A percentile compares a stretch with the other conserved stretches of the same genome.
Evolutionary conservation across 2,329 filamentous ascomycete genomes (phyloP).

Genomic region (Fusarium hostae): DNA sequence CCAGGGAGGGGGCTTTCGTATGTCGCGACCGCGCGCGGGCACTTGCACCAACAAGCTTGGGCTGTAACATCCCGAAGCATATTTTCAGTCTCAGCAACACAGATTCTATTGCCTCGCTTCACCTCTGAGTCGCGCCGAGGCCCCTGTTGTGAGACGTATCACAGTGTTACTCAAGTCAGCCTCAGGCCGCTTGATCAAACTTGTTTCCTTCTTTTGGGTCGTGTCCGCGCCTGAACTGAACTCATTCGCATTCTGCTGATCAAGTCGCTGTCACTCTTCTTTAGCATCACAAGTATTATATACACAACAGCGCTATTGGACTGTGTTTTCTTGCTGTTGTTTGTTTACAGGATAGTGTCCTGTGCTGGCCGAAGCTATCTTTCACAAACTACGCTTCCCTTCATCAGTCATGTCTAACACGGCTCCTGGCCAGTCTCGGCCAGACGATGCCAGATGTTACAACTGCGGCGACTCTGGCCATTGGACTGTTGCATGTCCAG

Average conservation of each 20-base stretch:
- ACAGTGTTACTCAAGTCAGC: conserved; percentile 31
- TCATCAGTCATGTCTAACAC: conserved; percentile 45
- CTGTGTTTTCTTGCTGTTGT: background rate
- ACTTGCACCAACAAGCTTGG: conserved; percentile 31
- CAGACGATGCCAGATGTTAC: conserved; percentile 60
- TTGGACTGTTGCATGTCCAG: conserved; percentile 64
- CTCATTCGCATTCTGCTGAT: conserved; percentile 13
- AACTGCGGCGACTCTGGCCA: conserved; percentile 64
- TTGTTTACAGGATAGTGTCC: conserved; percentile 4
- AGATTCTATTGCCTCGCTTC: conserved; percentile 9
- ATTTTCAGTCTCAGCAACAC: conserved; percentile 2
- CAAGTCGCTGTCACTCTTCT: conserved; percentile 11
- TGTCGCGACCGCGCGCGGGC: conserved; percentile 34
- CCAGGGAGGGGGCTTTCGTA: conserved; percentile 42
- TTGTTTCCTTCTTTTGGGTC: conserved; percentile 3
- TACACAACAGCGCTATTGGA: conserved; percentile 1
- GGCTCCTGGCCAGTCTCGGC: conserved; percentile 45
- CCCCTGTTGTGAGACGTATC: conserved; percentile 30
- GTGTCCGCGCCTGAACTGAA: conserved; percentile 24
- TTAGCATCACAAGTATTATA: conserved; percentile 15
- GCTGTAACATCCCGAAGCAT: conserved; percentile 30
- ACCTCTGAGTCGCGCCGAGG: conserved; percentile 7
- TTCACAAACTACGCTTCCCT: background rate
- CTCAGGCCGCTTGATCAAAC: conserved; percentile 28
- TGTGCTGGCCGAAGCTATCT: background rate